phyloP scores from a whole-genome alignment of 1,139 yeast genomes.

The Scheffersomyces segobiensis region DNA sequence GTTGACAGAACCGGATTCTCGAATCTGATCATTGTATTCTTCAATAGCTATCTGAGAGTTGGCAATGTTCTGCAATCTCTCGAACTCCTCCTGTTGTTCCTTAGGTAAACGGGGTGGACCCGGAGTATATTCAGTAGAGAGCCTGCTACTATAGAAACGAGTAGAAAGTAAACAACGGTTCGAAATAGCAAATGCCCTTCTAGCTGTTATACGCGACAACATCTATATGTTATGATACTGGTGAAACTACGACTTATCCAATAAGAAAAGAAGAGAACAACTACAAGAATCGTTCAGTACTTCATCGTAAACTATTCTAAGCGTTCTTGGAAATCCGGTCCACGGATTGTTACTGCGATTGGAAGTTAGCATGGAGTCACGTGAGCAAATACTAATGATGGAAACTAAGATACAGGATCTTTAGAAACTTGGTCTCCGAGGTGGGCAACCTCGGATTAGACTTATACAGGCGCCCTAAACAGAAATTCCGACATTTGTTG shows the following conservation, averaged over 20 bases:
- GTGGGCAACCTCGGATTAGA: too few species aligned
- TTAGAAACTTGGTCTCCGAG: too few species aligned
- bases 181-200: background rate
- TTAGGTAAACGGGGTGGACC: conserved; percentile 84
- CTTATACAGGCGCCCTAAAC: too few species aligned
- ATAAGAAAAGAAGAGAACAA: background rate
- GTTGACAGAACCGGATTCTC: conserved; percentile 16
- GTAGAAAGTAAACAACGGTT: background rate
- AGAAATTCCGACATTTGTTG: too few species aligned
- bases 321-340: background rate
- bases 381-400: too few species aligned
- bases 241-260: background rate
- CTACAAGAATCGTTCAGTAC: background rate
- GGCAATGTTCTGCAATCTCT: conserved; percentile 77
- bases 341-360: background rate
- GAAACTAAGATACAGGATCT: too few species aligned
- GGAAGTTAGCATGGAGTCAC: background rate
- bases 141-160: conserved; percentile 21
- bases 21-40: conserved; percentile 56
- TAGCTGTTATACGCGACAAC: background rate
- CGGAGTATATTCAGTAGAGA: conserved; percentile 44
- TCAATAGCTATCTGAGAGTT: conserved; percentile 79
- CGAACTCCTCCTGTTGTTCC: conserved; percentile 92
- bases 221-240: background rate
- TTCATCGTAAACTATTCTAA: background rate